A percentile compares a stretch with the other conserved stretches of the same genome.
These are phyloP conservation scores for Pythium chondricola DNA, from an alignment of 352 stramenopile species.

Conservation along the genomic window DNA sequence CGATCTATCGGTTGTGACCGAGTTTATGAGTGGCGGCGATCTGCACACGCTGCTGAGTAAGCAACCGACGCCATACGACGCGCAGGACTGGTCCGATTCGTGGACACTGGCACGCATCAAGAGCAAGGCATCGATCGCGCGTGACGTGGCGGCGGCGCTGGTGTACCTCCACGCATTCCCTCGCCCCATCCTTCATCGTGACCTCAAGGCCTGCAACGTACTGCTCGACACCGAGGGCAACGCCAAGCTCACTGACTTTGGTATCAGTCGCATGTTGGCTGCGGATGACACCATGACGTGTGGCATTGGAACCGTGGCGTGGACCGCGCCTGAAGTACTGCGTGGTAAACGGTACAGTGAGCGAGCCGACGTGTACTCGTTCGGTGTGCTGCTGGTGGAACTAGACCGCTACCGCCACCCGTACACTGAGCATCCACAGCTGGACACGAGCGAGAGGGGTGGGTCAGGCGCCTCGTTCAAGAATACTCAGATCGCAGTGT, in stretches of 20 bases:
- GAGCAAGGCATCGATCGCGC: slow-evolving; percentile 8
- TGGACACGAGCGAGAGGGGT: not conserved
- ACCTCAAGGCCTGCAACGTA: slow-evolving; percentile 19
- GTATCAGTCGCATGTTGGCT: slow-evolving; percentile 10
- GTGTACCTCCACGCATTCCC: slow-evolving; percentile 19
- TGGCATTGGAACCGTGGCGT: slow-evolving; percentile 19
- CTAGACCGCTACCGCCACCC: slow-evolving; percentile 16
- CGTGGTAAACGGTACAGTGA: slow-evolving; percentile 23
- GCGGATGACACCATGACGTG: slow-evolving; percentile 21
- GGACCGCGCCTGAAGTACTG: slow-evolving; percentile 25
- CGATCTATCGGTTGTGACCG: slow-evolving; percentile 21
- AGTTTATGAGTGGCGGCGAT: slow-evolving; percentile 24
- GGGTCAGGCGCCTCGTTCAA: not conserved
- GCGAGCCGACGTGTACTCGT: slow-evolving; percentile 26
- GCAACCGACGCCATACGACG: not conserved
- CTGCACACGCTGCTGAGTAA: slow-evolving; percentile 8
- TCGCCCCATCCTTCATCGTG: slow-evolving; percentile 13
- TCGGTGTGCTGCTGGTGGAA: slow-evolving; percentile 22
- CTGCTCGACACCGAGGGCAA: slow-evolving; percentile 3
- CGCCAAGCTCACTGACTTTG: slow-evolving; percentile 17
- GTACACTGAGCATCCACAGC: not conserved
- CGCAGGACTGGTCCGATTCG: slow-evolving; percentile 1
- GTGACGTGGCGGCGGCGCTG: slow-evolving; percentile 9
- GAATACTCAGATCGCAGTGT: slow-evolving; percentile 18
- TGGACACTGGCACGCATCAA: not conserved